Conservation (phyloP, 345 rosid species). For the Corchorus capsularis region DNA sequence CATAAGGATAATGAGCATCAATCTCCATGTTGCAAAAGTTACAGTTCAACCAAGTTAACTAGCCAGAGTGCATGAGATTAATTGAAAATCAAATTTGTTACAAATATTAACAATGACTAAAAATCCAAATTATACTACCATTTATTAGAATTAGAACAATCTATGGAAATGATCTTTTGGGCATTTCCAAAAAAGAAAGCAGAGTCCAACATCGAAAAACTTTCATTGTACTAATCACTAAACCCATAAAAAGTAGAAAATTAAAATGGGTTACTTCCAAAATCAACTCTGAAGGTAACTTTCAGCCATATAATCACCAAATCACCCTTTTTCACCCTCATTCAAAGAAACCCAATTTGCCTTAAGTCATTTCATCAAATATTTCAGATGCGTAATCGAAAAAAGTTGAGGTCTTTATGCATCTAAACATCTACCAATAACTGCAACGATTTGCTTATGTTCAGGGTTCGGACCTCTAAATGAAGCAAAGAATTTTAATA, state of each 20-base stretch:
- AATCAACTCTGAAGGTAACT: not conserved
- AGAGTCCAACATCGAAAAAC: not conserved
- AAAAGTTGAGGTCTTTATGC: not conserved
- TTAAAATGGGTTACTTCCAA: constrained; percentile 3
- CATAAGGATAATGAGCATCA: constrained; percentile 11
- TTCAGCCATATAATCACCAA: not conserved
- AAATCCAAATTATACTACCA: not conserved
- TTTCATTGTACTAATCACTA: not conserved
- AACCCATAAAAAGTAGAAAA: not conserved
- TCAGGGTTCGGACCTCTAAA: not conserved
- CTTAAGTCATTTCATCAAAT: not conserved
- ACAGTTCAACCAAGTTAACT: not conserved
- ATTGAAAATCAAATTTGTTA: not conserved
- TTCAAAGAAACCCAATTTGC: constrained; percentile 14
- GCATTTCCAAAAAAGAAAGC: not conserved
- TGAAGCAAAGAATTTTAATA: not conserved
- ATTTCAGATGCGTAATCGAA: not conserved
- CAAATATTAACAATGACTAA: not conserved
- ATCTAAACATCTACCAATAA: not conserved
- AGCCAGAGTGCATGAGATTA: not conserved
- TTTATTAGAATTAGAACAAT: not conserved
- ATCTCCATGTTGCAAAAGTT: not conserved
- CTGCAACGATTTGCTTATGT: not conserved
- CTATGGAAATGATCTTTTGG: not conserved
- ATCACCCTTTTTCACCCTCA: not conserved